Evolutionary conservation across 2,329 filamentous ascomycete genomes (phyloP), one percentile per base, ranked within the genome.

Genomic region (Botrytis medusae): DNA sequence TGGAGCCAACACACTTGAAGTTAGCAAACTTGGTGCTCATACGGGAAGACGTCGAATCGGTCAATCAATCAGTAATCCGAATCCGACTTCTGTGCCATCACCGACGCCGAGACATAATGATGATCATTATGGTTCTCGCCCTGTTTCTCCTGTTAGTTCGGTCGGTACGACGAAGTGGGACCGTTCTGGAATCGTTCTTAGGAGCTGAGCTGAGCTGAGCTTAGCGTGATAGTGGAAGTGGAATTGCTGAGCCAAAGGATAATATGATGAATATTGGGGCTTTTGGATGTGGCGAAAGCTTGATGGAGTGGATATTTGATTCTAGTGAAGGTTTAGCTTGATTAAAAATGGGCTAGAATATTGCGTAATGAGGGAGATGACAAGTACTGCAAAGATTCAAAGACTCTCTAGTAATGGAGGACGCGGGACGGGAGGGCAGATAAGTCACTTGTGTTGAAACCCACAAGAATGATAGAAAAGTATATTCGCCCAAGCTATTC

Each of bases 21-120:
- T 1, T 29, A 3, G 14, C 0, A 57, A 18, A 4, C 8, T 37
- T 16, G 29, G 18, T 9, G 42, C 1, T 5, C 1, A 40, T 10
- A 40, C 32, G 9, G 46, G 25, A 29, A 25, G 64, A 37, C 34
- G 25, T 7, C 20, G 16, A 1, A 18, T 25, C 2, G 34, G 46
- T 7, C 32, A 54, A 4, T 54, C 34, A 1, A 22, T 67, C 37
- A n/a, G 34, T 4, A 40, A 67, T 40, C 14, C 42, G 63, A 7
- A 16, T 29, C 25, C 18, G 25, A 29, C 7, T 20, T 16, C 25
- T 42, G 37, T 42, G 8, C 6, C 59, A 2, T 25, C 8, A 25
- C 25, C 25, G 25, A 42, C 0, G 25, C 34, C 16, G 25, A 37
- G 34, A 9, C 34, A 40, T 20, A 8, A n/a, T 29, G 60, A 14